Evolutionary conservation across 805 yeast genomes (phyloP), one percentile per base, ranked within the genome.

Genomic region (Candida stauntonica): DNA sequence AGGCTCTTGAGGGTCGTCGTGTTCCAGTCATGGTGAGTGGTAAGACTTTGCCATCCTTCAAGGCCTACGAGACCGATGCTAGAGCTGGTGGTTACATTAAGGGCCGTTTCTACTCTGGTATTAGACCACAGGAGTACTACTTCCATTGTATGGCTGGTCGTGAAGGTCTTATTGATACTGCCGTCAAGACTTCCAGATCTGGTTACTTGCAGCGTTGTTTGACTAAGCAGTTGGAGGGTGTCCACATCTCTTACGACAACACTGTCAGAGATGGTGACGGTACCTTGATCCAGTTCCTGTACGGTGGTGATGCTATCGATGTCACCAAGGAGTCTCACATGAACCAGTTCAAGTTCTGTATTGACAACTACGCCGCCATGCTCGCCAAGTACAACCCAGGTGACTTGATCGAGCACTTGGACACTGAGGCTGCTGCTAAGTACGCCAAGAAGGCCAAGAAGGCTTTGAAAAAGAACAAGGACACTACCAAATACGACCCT

Each of bases 91-190:
- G 99, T 39, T 93, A 87, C 62, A 86, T 93, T 60, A 86, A 91
- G 62, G 91, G 94, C 46, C 84, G 99, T 54, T 93, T 93, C 79
- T 94, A 87, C 63, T 87, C 97, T 29, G 99, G 99, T 64, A 85
- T 93, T 52, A 79, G 86, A 62, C 99, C 99, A 5, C 99, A 93
- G 67, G 99, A 93, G 64, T 93, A 94, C 67, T 93, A 89, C 62
- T 93, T 94, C 93, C 99, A 93, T 69, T 93, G 98, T 73, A 93
- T 93, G 99, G 99, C 99, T 39, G 99, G 99, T 67, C 84, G 99
- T 72, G 99, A 93, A 73, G 99, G 99, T 70, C 77, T 93, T 58
- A 93, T 93, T 68, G 99, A 93, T 74, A 93, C 99, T 44, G 99
- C 99, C 35, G 99, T 93, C 48, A 93, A 93, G 68, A 93, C 99